Percentiles rank a stretch among this genome's conserved stretches.
Evolutionary conservation across 768 basidiomycete genomes (phyloP).

Genomic region (Suillus bovinus): DNA sequence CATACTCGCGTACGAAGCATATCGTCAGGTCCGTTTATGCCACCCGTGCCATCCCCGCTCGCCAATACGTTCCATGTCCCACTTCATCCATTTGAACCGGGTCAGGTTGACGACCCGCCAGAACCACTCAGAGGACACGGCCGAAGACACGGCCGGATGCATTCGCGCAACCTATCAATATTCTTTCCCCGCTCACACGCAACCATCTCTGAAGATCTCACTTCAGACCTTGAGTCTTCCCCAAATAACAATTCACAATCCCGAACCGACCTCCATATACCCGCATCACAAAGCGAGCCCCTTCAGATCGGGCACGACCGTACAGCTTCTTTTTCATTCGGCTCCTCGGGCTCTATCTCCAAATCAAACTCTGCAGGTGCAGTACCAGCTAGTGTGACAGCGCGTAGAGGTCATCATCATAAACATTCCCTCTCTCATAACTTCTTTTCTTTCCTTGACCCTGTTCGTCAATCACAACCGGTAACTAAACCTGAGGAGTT

Average conservation of each 20-base stretch:
- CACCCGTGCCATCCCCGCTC: not conserved
- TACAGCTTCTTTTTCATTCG: conserved; percentile 61
- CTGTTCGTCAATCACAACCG: conserved; percentile 27
- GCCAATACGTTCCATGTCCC: conserved; percentile 25
- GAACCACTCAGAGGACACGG: conserved; percentile 18
- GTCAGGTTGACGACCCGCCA: conserved; percentile 21
- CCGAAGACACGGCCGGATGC: conserved; percentile 68
- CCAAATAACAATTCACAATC: conserved; percentile 19
- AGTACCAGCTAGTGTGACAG: conserved; percentile 26
- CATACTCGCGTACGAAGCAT: conserved; percentile 36
- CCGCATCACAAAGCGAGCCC: conserved; percentile 39
- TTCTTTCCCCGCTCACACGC: conserved; percentile 79
- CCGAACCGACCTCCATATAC: conserved; percentile 38
- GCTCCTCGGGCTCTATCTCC: conserved; percentile 33
- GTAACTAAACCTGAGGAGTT: conserved; percentile 35
- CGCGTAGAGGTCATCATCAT: conserved; percentile 76
- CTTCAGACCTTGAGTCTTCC: conserved; percentile 45
- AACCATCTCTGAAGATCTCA: conserved; percentile 69
- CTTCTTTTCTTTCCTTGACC: conserved; percentile 95
- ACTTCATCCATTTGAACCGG: conserved; percentile 19
- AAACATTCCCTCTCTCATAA: conserved; percentile 94
- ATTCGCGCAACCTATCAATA: conserved; percentile 89
- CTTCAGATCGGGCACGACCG: conserved; percentile 40
- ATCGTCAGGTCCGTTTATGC: conserved; percentile 28
- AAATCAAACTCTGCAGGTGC: conserved; percentile 22